These are phyloP conservation scores for Areca catechu DNA, from an alignment of 176 grass and related monocot species.

Conservation along the genomic window DNA sequence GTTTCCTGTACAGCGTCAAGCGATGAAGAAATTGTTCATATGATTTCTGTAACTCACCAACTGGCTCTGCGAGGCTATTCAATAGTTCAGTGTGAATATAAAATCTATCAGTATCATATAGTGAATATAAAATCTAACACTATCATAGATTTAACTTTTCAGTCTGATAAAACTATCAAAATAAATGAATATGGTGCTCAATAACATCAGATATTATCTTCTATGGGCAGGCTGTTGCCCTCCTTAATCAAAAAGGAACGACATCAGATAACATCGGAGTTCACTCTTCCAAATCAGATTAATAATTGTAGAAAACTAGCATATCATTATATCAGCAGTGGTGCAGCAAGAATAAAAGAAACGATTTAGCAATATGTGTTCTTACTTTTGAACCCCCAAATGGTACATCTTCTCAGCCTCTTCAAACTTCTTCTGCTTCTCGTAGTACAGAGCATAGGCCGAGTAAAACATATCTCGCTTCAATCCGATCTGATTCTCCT, in stretches of 20 bases:
- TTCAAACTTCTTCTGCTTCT: conserved; percentile 63
- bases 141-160: too few species aligned
- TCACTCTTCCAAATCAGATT: too few species aligned
- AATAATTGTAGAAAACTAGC: too few species aligned
- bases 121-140: background rate
- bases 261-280: too few species aligned
- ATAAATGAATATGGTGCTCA: too few species aligned
- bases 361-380: background rate
- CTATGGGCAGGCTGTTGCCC: too few species aligned
- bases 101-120: too few species aligned
- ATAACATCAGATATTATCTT: too few species aligned
- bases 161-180: too few species aligned
- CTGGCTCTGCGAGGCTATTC: conserved; percentile 78
- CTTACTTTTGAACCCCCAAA: conserved; percentile 68
- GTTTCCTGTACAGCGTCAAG: conserved; percentile 52
- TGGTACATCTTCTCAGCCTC: conserved; percentile 66
- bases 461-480: conserved; percentile 77
- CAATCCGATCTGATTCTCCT: conserved; percentile 59
- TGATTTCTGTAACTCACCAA: conserved; percentile 64
- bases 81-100: conserved; percentile 11
- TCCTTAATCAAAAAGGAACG: too few species aligned
- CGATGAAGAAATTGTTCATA: conserved; percentile 63
- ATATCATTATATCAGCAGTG: too few species aligned
- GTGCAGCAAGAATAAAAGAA: background rate
- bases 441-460: conserved; percentile 85